Evolutionary conservation across 352 stramenopile genomes (phyloP).

Genomic region (Globisporangium heterothallicum): DNA sequence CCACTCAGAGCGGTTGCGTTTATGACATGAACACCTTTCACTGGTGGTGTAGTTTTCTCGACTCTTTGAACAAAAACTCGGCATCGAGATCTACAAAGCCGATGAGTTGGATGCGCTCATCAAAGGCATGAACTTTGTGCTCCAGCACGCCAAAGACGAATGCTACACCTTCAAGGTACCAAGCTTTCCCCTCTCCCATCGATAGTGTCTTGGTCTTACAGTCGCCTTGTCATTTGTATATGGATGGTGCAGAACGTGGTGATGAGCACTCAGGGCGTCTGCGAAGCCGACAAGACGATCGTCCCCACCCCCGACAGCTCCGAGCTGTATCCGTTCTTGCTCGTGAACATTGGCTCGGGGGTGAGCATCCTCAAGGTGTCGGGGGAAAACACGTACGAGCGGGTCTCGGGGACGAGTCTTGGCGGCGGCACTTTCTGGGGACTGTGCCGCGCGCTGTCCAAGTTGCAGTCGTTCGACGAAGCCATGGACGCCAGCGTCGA

Average conservation of each 20-base stretch:
- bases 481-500: constrained; percentile 67
- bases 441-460: constrained; percentile 91
- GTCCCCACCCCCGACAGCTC: constrained; percentile 44
- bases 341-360: constrained; percentile 97
- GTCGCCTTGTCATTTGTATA: not conserved
- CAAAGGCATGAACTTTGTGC: constrained; percentile 95
- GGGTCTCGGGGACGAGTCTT: constrained; percentile 95
- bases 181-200: too few relatives aligned
- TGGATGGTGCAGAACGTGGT: constrained; percentile 33
- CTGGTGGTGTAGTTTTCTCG: constrained; percentile 42
- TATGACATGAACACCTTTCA: not conserved
- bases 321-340: constrained; percentile 92
- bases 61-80: constrained; percentile 88
- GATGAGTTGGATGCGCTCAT: constrained; percentile 97
- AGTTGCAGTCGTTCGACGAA: constrained; percentile 72
- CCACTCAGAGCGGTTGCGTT: not conserved
- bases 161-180: constrained; percentile 94
- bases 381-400: constrained; percentile 87
- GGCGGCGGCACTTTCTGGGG: constrained; percentile 97
- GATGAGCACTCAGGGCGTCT: constrained; percentile 48
- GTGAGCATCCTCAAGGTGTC: constrained; percentile 95
- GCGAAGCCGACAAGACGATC: constrained; percentile 53
- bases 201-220: not conserved
- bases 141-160: constrained; percentile 90
- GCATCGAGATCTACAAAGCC: constrained; percentile 91